Evolutionary conservation across 257 asterid species (phyloP), one percentile per base, ranked within the genome.

Genomic region (Nicotiana benthamiana): DNA sequence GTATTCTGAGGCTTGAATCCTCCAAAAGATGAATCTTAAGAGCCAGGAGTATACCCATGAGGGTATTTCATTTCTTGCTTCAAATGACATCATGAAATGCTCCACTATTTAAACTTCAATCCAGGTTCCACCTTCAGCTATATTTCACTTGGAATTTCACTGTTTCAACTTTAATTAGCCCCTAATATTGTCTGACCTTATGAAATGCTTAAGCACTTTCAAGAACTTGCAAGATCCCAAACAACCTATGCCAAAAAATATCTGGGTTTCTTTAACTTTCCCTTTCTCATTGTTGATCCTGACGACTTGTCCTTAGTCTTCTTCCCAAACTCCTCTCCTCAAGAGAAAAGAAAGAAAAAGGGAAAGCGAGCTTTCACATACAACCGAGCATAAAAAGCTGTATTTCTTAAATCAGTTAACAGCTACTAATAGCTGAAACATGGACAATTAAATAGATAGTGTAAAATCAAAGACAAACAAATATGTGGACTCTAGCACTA

Each of bases 311-410:
- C 61, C 20, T 48, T 48, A 72, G 51, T 46, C 22, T 48, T 72
- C 43, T 74, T 48, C 51, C 40, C 62, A 60, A 74, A 74, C 61
- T 26, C 40, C 43, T 48, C 62, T 40, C 79, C 43, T 74, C 51
- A 64, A 51, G 46, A 28, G 82, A 79, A 78, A 43, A 78, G 72
- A 60, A 61, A 77, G 72, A 78, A 62, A 78, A 46, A 27, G 81
- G 57, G n/a, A 75, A 56, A 64, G 17, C 34, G 63, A 43, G 28
- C 68, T 43, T 59, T n/a, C 81, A 59, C 70, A 77, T 77, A 20
- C 27, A 54, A 61, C 65, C 64, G 52, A 4, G 43, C 26, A 2
- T 74, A 26, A 72, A 43, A 74, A 32, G 43, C 24, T 26, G 27
- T 26, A 74, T 51, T 4, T 74, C 62, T 74, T 74, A 26, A 48